A percentile compares a stretch with the other conserved stretches of the same genome.
phyloP scores from a whole-genome alignment of 768 basidiomycete species.

The Lentinula raphanica region DNA sequence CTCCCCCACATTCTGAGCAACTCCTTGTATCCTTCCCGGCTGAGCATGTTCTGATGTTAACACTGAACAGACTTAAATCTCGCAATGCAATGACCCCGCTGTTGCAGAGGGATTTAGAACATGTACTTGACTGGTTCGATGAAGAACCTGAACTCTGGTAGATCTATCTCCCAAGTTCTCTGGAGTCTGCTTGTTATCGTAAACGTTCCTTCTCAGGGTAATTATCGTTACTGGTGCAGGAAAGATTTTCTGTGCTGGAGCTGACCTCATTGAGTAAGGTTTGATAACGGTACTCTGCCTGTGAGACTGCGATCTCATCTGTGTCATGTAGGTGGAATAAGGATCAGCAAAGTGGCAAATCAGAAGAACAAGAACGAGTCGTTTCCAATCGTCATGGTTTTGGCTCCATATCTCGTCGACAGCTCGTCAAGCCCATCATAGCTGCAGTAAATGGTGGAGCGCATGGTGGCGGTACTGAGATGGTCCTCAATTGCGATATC shows the following conservation, averaged over 20 bases:
- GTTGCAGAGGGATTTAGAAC: conserved; percentile 49
- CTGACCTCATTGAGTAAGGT: conserved; percentile 67
- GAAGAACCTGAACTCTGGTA: conserved; percentile 69
- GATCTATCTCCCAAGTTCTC: conserved; percentile 31
- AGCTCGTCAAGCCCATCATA: conserved; percentile 66
- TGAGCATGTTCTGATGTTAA: conserved; percentile 49
- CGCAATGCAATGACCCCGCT: conserved; percentile 71
- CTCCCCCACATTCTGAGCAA: conserved; percentile 9
- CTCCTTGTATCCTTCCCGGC: conserved; percentile 29
- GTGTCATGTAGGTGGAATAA: conserved; percentile 66
- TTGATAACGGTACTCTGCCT: neutral
- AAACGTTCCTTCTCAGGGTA: conserved; percentile 43
- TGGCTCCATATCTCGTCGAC: conserved; percentile 66
- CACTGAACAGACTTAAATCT: conserved; percentile 61
- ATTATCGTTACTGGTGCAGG: conserved; percentile 71
- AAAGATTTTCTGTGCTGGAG: conserved; percentile 72
- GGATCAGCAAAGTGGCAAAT: conserved; percentile 38
- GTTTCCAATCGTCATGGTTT: conserved; percentile 52
- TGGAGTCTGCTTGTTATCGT: neutral
- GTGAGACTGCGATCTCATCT: neutral
- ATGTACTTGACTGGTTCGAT: conserved; percentile 68
- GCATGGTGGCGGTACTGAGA: conserved; percentile 62
- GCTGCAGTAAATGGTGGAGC: conserved; percentile 78
- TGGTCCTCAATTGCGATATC: conserved; percentile 72
- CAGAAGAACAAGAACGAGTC: conserved; percentile 39